Base-by-base conservation (phyloP, 164 flowering plant genomes). In the Piper betle region DNA sequence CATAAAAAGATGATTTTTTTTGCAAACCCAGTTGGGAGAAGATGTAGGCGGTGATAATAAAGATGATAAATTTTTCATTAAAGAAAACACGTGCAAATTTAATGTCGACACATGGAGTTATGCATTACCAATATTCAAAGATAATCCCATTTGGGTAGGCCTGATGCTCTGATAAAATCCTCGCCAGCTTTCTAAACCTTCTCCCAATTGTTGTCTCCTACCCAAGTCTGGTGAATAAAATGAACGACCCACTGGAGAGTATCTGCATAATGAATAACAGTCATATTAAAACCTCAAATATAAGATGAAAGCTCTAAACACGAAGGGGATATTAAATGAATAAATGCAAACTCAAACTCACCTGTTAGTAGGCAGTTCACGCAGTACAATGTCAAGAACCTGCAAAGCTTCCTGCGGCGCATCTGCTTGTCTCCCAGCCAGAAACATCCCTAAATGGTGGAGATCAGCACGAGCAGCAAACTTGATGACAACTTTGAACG, bases 341-440 rank as follows among this genome's bases (percentile, higher is more conserved):
- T 37, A 58, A 10, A 17, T 55, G 33, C 39, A 25, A 13, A 39
- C 25, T 55, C 4, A 33, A 16, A 42, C 48, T 43, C 75, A 87
- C 97, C 95, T 64, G 25, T 77, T 37, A 2, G 95, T 88, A 17
- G 97, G 95, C 63, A 86, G 68, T 68, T 94, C 99, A 20, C 99
- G 91, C 55, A 94, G 70, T 52, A 94, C 97, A 67, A 94, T 88
- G 72, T 94, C 99, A 52, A 94, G 88, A 67, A 91, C 96, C 68
- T 94, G 97, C 20, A 94, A 87, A n/a, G 97, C 97, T 76, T 94
- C 97, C 68, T 94, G 97, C 1, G 99, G 99, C 3, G 96, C 97
- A 84, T 94, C 97, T 37, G 99, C 85, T 62, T 81, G 95, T 71
- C 72, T 82, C 3, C 99, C 99, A 50, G 79, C 80, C 65, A 94